Evolutionary conservation across 2,329 filamentous ascomycete genomes (phyloP), one percentile per base, ranked within the genome.

Genomic region (Colletotrichum liriopes): DNA sequence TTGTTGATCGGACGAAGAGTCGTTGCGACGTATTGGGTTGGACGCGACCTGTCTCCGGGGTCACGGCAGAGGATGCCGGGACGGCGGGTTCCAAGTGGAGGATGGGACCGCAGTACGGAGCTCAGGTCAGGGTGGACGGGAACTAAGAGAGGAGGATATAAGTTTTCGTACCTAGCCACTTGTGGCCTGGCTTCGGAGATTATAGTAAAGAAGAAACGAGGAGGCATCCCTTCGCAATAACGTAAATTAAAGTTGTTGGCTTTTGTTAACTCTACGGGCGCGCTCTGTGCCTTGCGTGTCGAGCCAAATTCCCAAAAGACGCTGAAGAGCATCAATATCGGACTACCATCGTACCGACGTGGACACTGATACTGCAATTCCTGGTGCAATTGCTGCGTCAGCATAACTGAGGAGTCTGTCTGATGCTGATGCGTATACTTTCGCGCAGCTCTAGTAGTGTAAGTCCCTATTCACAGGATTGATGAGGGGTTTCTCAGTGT

Each of bases 401-500:
- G 1, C 11, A 16, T 39, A 9, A 56, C 12, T 26, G 11, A 54
- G 7, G n/a, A 7, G 9, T 14, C 9, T 16, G 11, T 39, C 2
- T 7, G 35, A 5, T 26, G 20, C 35, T 39, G n/a, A 2, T 6
- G 54, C 11, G 12, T 7, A 3, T 18, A 5, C 7, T 18, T 5
- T 5, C 1, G 18, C 11, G 18, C 35, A 39, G 11, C 18, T 5
- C 70, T 58, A 78, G 41, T 79, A 79, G 39, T 76, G 73, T 52
- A 76, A 65, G 29, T 71, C 73, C 65, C 73, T 64, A 39, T 77
- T 71, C 37, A 79, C 75, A 4, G 77, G 65, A 39, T 80, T 80
- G 20, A 83, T 75, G 65, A 82, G 41, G 9, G 74, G 65, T 68
- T 76, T 65, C 8, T 78, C 79, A 8, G 63, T 74, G 7, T 76